Evolutionary conservation across 331 rosid genomes (phyloP).

Genomic region (Saraca asoca): DNA sequence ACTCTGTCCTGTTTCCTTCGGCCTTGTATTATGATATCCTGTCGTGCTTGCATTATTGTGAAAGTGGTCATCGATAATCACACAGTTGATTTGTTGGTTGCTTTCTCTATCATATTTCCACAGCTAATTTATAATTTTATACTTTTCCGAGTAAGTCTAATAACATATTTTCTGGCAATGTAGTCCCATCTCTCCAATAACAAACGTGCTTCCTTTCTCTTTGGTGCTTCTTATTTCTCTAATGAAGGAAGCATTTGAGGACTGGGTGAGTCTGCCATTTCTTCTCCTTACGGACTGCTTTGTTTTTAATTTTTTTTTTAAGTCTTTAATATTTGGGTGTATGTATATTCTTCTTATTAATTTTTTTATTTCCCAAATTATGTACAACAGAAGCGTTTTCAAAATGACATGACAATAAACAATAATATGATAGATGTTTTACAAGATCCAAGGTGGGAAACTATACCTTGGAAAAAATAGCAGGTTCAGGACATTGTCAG

Average conservation of each 20-base stretch:
- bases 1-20: constrained; percentile 2
- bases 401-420: constrained; percentile 83
- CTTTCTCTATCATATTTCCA: constrained; percentile 2
- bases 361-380: constrained; percentile 26
- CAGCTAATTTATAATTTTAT: background rate
- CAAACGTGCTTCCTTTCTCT: constrained; percentile 82
- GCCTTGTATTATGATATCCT: constrained; percentile 9
- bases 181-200: constrained; percentile 88
- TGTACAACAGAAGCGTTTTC: constrained; percentile 79
- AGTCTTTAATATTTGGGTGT: background rate
- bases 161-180: constrained; percentile 46
- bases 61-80: constrained; percentile 7
- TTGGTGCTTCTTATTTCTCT: constrained; percentile 87
- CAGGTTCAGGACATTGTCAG: constrained; percentile 86
- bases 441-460: constrained; percentile 80
- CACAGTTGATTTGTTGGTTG: constrained; percentile 10
- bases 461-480: constrained; percentile 78
- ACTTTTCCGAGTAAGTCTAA: constrained; percentile 9
- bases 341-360: constrained; percentile 19
- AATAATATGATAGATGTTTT: constrained; percentile 67
- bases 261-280: constrained; percentile 66
- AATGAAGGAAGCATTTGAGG: constrained; percentile 90
- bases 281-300: constrained; percentile 23
- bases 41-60: constrained; percentile 12
- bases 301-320: constrained; percentile 18